Evolutionary conservation across 2,329 filamentous ascomycete species (phyloP).

Genomic region (Diaporthe sp.): DNA sequence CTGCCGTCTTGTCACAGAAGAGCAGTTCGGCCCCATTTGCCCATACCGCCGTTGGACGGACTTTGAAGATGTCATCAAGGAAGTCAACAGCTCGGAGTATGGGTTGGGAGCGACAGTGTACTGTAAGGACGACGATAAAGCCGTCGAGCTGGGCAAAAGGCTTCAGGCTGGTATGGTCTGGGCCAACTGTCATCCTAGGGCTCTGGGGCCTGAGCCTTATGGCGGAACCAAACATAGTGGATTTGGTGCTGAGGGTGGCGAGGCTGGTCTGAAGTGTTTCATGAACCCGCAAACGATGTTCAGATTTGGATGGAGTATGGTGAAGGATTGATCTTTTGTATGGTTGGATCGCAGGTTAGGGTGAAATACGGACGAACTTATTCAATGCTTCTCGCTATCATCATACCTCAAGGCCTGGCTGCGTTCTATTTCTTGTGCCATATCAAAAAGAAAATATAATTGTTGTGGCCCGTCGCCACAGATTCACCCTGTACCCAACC

Average conservation of each 20-base stretch:
- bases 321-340: not conserved
- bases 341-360: not conserved
- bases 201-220: constrained; percentile 3
- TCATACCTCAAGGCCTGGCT: no score
- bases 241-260: constrained; percentile 3
- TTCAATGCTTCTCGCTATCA: no score
- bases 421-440: no score
- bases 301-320: constrained; percentile 4
- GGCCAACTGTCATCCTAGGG: constrained; percentile 14
- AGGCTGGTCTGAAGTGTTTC: constrained; percentile 19
- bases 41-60: constrained; percentile 9
- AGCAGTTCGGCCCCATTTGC: not conserved
- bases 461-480: no score
- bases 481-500: not conserved
- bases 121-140: not conserved
- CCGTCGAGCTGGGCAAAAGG: constrained; percentile 10
- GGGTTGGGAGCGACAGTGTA: constrained; percentile 7
- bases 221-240: constrained; percentile 15
- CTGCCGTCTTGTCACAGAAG: constrained; percentile 8
- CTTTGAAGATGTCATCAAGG: not conserved
- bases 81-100: constrained; percentile 15
- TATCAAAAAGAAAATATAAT: no score
- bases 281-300: constrained; percentile 20
- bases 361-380: not conserved
- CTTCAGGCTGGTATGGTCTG: constrained; percentile 10